These are phyloP conservation scores for Alternaria brassicae DNA, from an alignment of 2,329 filamentous ascomycete species.

Conservation along the genomic window DNA sequence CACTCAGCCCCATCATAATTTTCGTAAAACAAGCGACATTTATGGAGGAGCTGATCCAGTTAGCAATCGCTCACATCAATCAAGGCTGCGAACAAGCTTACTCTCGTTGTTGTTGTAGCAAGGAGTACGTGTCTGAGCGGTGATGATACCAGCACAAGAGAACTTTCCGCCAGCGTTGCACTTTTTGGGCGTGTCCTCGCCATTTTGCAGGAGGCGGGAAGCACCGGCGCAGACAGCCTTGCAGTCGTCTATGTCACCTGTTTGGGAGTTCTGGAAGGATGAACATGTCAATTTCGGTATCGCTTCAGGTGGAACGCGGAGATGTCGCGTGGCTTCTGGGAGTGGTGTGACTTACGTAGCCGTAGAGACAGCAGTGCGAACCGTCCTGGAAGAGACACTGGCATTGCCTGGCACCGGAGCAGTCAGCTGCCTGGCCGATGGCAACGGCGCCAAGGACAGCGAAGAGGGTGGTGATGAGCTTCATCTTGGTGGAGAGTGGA, in stretches of 20 bases:
- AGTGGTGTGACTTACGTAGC: conserved; percentile 2
- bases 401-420: conserved; percentile 7
- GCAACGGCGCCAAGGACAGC: conserved; percentile 12
- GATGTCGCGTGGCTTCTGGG: neutral
- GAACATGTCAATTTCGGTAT: neutral
- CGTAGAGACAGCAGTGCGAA: conserved; percentile 18
- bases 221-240: conserved; percentile 6
- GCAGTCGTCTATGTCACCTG: conserved; percentile 8
- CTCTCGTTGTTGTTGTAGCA: conserved; percentile 6
- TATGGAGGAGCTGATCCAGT: neutral
- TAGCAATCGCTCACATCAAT: neutral
- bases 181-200: conserved; percentile 7
- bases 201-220: conserved; percentile 8
- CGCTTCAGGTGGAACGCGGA: neutral
- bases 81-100: neutral
- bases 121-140: conserved; percentile 13
- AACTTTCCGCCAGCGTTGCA: conserved; percentile 19
- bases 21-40: neutral
- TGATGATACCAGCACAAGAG: conserved; percentile 12
- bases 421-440: conserved; percentile 10
- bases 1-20: neutral
- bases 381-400: conserved; percentile 16
- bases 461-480: conserved; percentile 11
- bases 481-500: conserved; percentile 1
- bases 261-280: neutral